Percentiles rank a stretch among this genome's conserved stretches.
Conservation (phyloP, 1,139 yeast genomes). For the Taiozyma sp. region DNA sequence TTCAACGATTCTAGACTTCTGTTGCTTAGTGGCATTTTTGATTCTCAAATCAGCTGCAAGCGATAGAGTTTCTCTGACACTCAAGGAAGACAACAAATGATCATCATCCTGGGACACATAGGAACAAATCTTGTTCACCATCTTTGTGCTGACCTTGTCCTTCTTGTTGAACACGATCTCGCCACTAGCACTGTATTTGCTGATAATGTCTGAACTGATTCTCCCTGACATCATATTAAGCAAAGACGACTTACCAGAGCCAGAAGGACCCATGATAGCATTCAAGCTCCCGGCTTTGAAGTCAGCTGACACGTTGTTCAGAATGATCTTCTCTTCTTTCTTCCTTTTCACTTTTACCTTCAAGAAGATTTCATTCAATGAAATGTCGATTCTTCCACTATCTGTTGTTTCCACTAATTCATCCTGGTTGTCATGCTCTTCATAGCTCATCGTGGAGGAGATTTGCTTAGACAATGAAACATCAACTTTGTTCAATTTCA, state of each 20-base stretch:
- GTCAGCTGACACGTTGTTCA: conserved; percentile 47
- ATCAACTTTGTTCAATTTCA: conserved; percentile 17
- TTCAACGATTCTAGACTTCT: conserved; percentile 38
- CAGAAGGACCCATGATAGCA: conserved; percentile 88
- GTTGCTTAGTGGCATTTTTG: conserved; percentile 24
- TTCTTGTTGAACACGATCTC: conserved; percentile 37
- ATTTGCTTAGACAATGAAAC: conserved; percentile 15
- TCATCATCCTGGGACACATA: conserved; percentile 82
- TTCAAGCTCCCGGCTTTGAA: conserved; percentile 61
- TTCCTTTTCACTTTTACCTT: conserved; percentile 4
- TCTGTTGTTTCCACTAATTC: conserved; percentile 5
- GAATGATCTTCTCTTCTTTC: conserved; percentile 27
- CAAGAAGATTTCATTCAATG: conserved; percentile 5
- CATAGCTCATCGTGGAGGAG: conserved; percentile 2
- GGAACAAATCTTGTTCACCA: conserved; percentile 54
- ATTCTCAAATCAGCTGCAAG: conserved; percentile 69
- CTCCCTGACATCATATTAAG: conserved; percentile 64
- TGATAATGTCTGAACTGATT: conserved; percentile 38
- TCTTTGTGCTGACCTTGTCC: conserved; percentile 34
- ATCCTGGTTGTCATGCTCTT: neutral
- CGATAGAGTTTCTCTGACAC: conserved; percentile 70
- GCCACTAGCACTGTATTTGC: conserved; percentile 32
- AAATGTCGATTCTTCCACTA: conserved; percentile 16
- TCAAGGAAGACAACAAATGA: conserved; percentile 60
- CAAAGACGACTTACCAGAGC: conserved; percentile 78